Evolutionary conservation across 2,329 filamentous ascomycete genomes (phyloP).

Genomic region (Thielaviopsis punctulata): DNA sequence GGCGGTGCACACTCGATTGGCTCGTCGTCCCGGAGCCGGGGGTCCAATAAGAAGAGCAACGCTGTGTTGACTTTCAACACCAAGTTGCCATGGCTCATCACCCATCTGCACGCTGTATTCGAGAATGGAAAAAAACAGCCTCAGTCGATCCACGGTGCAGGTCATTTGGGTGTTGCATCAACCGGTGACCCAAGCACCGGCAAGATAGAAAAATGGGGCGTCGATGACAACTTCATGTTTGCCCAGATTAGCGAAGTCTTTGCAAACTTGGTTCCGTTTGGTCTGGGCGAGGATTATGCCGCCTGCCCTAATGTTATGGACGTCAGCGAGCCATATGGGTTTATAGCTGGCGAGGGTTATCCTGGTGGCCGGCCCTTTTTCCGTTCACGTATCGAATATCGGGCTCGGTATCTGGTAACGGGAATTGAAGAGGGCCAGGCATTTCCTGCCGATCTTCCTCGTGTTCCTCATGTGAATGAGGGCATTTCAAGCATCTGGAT

Average conservation of each 20-base stretch:
- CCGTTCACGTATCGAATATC: constrained; percentile 22
- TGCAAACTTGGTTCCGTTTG: constrained; percentile 57
- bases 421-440: not conserved
- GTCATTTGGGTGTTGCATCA: constrained; percentile 61
- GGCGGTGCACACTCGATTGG: constrained; percentile 2
- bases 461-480: constrained; percentile 51
- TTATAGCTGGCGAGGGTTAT: constrained; percentile 71
- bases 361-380: constrained; percentile 71
- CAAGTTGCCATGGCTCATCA: constrained; percentile 62
- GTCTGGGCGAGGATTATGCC: constrained; percentile 60
- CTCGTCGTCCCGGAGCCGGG: constrained; percentile 31
- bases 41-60: constrained; percentile 43
- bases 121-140: constrained; percentile 55
- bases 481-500: constrained; percentile 74
- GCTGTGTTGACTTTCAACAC: constrained; percentile 77
- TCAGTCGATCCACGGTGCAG: constrained; percentile 66
- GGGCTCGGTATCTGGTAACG: constrained; percentile 1
- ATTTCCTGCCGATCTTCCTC: constrained; percentile 27
- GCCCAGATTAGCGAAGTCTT: constrained; percentile 64
- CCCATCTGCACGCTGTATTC: constrained; percentile 65
- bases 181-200: constrained; percentile 62
- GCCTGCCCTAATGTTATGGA: constrained; percentile 79
- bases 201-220: constrained; percentile 68
- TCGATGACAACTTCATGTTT: constrained; percentile 57
- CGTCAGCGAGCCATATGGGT: constrained; percentile 68